Conservation (phyloP, 257 asterid species). For the Solanum clarkiae region DNA sequence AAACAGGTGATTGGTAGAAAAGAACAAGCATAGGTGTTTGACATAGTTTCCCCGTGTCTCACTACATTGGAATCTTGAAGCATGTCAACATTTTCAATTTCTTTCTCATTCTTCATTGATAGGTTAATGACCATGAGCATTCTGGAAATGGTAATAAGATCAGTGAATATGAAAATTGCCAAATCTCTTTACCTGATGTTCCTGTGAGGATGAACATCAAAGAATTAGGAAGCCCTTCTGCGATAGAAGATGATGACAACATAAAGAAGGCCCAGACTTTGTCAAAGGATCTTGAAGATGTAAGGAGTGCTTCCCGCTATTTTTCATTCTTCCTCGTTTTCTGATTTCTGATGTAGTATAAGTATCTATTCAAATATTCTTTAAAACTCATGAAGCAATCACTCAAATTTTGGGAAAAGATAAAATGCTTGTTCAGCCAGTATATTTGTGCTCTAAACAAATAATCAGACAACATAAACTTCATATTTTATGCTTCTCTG, state of each 20-base stretch:
- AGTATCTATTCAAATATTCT: background rate
- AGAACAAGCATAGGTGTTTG: background rate
- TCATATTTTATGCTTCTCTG: background rate
- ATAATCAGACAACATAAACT: background rate
- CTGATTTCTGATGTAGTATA: background rate
- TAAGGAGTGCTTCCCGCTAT: conserved; percentile 12
- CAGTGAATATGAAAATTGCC: conserved; percentile 8
- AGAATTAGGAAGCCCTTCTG: conserved; percentile 31
- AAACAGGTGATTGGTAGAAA: conserved; percentile 32
- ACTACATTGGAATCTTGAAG: background rate
- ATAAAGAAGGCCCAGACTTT: conserved; percentile 61
- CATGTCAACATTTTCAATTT: background rate
- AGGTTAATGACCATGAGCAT: conserved; percentile 28
- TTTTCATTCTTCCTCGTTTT: background rate
- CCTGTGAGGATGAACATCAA: conserved; percentile 18
- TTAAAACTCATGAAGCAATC: background rate
- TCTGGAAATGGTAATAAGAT: conserved; percentile 13
- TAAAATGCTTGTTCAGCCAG: background rate
- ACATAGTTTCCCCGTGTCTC: background rate
- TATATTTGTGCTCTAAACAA: background rate
- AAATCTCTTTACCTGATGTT: conserved; percentile 10
- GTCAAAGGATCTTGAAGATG: conserved; percentile 64
- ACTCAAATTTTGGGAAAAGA: background rate
- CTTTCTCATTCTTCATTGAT: background rate
- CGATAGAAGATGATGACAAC: conserved; percentile 30